phyloP scores from a whole-genome alignment of 2,329 filamentous ascomycete genomes.

The Hortaea werneckii region DNA sequence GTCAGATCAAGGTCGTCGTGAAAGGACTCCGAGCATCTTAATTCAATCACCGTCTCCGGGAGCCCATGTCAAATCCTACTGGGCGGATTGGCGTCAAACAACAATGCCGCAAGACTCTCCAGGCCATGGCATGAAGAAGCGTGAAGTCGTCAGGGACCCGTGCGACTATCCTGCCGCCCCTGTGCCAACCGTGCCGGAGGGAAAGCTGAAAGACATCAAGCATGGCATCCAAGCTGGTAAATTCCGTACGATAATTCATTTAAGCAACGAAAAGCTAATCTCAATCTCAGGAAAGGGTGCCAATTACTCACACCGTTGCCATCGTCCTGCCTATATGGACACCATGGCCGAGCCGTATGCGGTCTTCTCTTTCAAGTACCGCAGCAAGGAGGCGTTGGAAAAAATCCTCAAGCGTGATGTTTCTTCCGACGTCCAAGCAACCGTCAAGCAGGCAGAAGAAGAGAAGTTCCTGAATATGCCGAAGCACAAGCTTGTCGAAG shows the following conservation, averaged over 20 bases:
- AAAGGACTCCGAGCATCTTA: too few relatives aligned
- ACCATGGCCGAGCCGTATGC: slow-evolving; percentile 31
- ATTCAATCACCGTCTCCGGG: background rate
- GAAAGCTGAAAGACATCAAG: slow-evolving; percentile 10
- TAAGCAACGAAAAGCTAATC: background rate
- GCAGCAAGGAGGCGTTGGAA: slow-evolving; percentile 26
- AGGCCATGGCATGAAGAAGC: slow-evolving; percentile 4
- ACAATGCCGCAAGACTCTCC: background rate
- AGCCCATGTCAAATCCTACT: slow-evolving; percentile 22
- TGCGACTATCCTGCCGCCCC: slow-evolving; percentile 25
- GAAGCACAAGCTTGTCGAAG: slow-evolving; percentile 22
- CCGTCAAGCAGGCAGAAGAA: slow-evolving; percentile 12
- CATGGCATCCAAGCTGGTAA: slow-evolving; percentile 14
- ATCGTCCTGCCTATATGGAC: slow-evolving; percentile 34
- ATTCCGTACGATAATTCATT: background rate
- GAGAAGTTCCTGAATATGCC: slow-evolving; percentile 17
- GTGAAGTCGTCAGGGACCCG: slow-evolving; percentile 11
- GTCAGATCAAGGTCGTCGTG: too few relatives aligned
- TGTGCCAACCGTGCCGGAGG: slow-evolving; percentile 13
- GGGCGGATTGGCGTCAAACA: slow-evolving; percentile 17
- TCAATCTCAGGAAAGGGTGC: slow-evolving; percentile 23
- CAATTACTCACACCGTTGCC: slow-evolving; percentile 28
- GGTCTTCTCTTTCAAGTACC: slow-evolving; percentile 41
- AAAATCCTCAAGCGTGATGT: slow-evolving; percentile 24
- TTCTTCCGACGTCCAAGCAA: slow-evolving; percentile 13